These are phyloP conservation scores for Amauroascus niger DNA, from an alignment of 2,329 filamentous ascomycete genomes.

Conservation along the genomic window DNA sequence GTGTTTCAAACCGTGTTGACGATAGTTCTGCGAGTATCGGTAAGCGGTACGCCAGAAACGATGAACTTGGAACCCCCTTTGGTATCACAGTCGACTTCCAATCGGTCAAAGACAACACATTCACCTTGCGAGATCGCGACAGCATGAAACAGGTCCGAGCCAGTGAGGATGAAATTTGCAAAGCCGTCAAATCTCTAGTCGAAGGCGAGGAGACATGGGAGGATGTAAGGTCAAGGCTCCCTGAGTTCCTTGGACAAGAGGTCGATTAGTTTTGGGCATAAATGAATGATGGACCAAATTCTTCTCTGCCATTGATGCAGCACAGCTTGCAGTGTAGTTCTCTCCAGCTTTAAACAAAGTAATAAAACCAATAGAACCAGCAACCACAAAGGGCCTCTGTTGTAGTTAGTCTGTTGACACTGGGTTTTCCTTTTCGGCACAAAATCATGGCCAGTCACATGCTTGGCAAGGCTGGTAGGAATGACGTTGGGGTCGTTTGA, in stretches of 20 bases:
- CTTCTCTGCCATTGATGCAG: neutral
- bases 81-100: slow-evolving; percentile 95
- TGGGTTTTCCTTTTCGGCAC: too few species aligned
- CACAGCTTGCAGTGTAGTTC: neutral
- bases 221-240: slow-evolving; percentile 67
- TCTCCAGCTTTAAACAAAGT: neutral
- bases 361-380: neutral
- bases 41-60: slow-evolving; percentile 88
- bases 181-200: slow-evolving; percentile 57
- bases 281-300: neutral
- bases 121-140: slow-evolving; percentile 85
- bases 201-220: slow-evolving; percentile 56
- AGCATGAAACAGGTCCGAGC: slow-evolving; percentile 83
- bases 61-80: slow-evolving; percentile 88
- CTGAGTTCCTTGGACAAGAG: slow-evolving; percentile 71
- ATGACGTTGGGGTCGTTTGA: slow-evolving; percentile 9
- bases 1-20: slow-evolving; percentile 77
- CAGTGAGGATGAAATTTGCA: slow-evolving; percentile 66
- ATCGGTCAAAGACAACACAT: slow-evolving; percentile 73
- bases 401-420: too few species aligned
- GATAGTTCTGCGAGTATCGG: slow-evolving; percentile 87
- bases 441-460: too few species aligned
- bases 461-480: too few species aligned
- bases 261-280: slow-evolving; percentile 33
- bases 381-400: neutral